These are phyloP conservation scores for Pichia sp. DNA, from an alignment of 1,139 yeast species.

Conservation along the genomic window DNA sequence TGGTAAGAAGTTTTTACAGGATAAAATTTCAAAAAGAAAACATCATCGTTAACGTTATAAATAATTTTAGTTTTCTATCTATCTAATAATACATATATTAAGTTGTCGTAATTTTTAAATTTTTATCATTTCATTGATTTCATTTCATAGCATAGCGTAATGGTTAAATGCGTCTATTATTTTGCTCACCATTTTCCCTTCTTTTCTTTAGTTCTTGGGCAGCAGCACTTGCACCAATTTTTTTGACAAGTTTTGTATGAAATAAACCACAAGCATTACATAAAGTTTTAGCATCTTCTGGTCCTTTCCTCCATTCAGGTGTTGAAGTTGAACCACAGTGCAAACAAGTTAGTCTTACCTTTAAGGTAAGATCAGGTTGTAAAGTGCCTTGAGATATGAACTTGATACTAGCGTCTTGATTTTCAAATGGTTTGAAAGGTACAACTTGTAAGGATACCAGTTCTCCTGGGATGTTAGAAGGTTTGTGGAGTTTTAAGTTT, in stretches of 20 bases:
- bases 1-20: constrained; percentile 61
- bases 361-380: constrained; percentile 29
- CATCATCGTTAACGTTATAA: constrained; percentile 29
- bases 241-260: constrained; percentile 61
- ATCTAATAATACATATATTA: too few relatives aligned
- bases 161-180: constrained; percentile 25
- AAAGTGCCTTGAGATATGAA: constrained; percentile 27
- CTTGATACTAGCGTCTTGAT: constrained; percentile 4
- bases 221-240: constrained; percentile 40
- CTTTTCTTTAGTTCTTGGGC: constrained; percentile 24
- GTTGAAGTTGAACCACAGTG: constrained; percentile 71
- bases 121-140: too few relatives aligned
- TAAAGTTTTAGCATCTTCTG: constrained; percentile 64
- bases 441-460: constrained; percentile 25
- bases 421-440: constrained; percentile 22
- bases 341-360: constrained; percentile 31
- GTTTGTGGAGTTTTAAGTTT: constrained; percentile 1
- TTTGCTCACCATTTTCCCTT: constrained; percentile 24
- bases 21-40: constrained; percentile 55
- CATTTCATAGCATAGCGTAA: too few relatives aligned
- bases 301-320: constrained; percentile 84
- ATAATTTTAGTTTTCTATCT: too few relatives aligned
- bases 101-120: too few relatives aligned
- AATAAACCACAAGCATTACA: constrained; percentile 82
- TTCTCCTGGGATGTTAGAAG: constrained; percentile 20